Evolutionary conservation across 2,329 filamentous ascomycete species (phyloP).

Genomic region (Aspergillus sp.): DNA sequence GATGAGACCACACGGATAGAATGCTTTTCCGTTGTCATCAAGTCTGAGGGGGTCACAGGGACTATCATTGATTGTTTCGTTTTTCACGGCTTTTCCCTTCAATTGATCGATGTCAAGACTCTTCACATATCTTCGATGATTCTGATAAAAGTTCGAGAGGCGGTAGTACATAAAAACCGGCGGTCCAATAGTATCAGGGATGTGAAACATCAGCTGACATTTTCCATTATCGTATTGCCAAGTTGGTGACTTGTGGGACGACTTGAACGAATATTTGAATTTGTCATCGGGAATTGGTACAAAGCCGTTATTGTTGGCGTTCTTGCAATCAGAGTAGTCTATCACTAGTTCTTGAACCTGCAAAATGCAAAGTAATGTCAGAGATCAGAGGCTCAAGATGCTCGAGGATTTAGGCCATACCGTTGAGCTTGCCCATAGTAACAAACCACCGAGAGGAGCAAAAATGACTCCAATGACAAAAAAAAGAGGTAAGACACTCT

Average conservation of each 20-base stretch:
- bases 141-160: slow-evolving; percentile 98
- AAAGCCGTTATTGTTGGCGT: slow-evolving; percentile 37
- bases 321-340: slow-evolving; percentile 83
- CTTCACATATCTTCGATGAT: slow-evolving; percentile 93
- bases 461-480: slow-evolving; percentile 90
- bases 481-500: slow-evolving; percentile 88
- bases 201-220: slow-evolving; percentile 75
- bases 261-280: slow-evolving; percentile 72
- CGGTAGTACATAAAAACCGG: slow-evolving; percentile 94
- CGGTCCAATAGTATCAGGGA: slow-evolving; percentile 75
- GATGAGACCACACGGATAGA: slow-evolving; percentile 93
- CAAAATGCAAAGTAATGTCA: neutral
- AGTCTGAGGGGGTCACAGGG: slow-evolving; percentile 73
- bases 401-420: slow-evolving; percentile 48
- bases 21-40: slow-evolving; percentile 62
- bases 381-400: neutral
- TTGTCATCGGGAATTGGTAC: slow-evolving; percentile 53
- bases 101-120: slow-evolving; percentile 83
- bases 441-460: slow-evolving; percentile 82
- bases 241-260: slow-evolving; percentile 39
- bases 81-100: slow-evolving; percentile 66
- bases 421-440: slow-evolving; percentile 81
- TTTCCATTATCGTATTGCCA: slow-evolving; percentile 40
- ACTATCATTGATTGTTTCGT: slow-evolving; percentile 62
- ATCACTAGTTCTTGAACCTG: slow-evolving; percentile 88